Base-by-base conservation (phyloP, 2,329 filamentous ascomycete species). In the Ophiostoma ulmi region DNA sequence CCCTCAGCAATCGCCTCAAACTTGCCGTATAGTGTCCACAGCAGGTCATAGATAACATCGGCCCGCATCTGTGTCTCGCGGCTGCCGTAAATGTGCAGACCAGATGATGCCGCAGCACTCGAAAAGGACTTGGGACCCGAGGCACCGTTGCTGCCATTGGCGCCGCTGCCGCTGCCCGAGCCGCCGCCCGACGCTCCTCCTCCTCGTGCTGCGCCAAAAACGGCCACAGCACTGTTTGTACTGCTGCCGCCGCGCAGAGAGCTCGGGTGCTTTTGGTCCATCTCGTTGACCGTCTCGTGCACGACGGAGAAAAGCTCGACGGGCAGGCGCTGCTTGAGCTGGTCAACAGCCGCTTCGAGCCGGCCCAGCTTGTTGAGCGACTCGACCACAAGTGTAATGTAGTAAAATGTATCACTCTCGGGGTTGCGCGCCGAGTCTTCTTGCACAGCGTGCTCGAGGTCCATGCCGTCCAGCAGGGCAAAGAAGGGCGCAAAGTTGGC, bases 1-100 rank as follows among this genome's bases (percentile, higher is more conserved):
- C 94, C 92, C 81, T 99, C 96, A 5, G 93, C 93, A 74, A 99
- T 98, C 8, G 95, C 92, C 79, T 98, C 95, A 74, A 99, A 98
- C 76, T 97, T 97, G 63, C 94, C 94, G 78, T 96, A 99, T 0
- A 99, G 80, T 0, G 93, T 94, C 88, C 91, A 96, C 2, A 99
- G 82, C 65, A 98, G 86, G 77, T 99, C 95, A 74, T 95, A 91
- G 67, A 99, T 90, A 38, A 97, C 92, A 75, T 93, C 91, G 17
- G 90, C 90, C 22, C 91, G 87, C 81, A 94, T 88, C 74, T 91
- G 89, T 22, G 91, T 92, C 75, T 93, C 87, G 41, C 90, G 86
- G 70, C 84, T 87, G 70, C 86, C 88, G 75, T 91, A 89, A 74
- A 89, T 86, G 72, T 87, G 84, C 71, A 88, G 80, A 63, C 86